phyloP scores from a whole-genome alignment of 2,329 filamentous ascomycete species.

The Ceratocystiopsis sp. region DNA sequence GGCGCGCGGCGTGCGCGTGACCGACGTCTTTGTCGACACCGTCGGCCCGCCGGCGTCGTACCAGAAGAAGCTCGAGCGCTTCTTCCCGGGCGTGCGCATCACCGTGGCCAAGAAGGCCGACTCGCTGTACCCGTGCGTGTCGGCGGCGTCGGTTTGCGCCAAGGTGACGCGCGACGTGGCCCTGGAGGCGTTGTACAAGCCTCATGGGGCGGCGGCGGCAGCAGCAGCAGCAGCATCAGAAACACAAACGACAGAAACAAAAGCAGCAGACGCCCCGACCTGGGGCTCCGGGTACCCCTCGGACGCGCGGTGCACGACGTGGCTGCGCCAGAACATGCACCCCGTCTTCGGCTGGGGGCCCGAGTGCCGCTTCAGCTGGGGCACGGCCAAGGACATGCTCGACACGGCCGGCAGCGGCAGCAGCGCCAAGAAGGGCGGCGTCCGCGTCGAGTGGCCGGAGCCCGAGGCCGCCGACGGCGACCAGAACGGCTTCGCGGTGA shows the following conservation, averaged over 20 bases:
- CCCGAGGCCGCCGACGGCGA: slow-evolving; percentile 4
- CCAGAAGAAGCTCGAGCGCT: slow-evolving; percentile 64
- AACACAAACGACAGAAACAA: slow-evolving; percentile 11
- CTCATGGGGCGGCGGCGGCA: slow-evolving; percentile 5
- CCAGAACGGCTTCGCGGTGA: slow-evolving; percentile 44
- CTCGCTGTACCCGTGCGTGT: slow-evolving; percentile 80
- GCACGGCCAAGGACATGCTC: slow-evolving; percentile 82
- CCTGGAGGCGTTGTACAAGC: slow-evolving; percentile 58
- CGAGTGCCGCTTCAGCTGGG: slow-evolving; percentile 92
- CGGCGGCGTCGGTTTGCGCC: slow-evolving; percentile 82
- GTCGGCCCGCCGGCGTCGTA: slow-evolving; percentile 71
- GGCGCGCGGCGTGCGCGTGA: slow-evolving; percentile 61
- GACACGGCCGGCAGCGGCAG: slow-evolving; percentile 49
- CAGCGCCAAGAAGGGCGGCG: slow-evolving; percentile 26
- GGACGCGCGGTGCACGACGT: slow-evolving; percentile 61
- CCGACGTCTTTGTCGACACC: slow-evolving; percentile 89
- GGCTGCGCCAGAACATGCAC: slow-evolving; percentile 78
- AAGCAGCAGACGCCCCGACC: slow-evolving; percentile 11
- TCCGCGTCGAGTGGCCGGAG: slow-evolving; percentile 66
- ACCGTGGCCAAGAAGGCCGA: slow-evolving; percentile 86
- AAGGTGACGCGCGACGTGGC: slow-evolving; percentile 91
- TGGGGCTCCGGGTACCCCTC: slow-evolving; percentile 95
- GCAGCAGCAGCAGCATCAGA: slow-evolving; percentile 18
- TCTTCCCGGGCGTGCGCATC: slow-evolving; percentile 63
- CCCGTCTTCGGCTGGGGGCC: slow-evolving; percentile 88